Percentiles rank a stretch among this genome's conserved stretches.
These are phyloP conservation scores for Podila verticillata DNA, from an alignment of 192 early-diverging fungal genomes.

Conservation along the genomic window DNA sequence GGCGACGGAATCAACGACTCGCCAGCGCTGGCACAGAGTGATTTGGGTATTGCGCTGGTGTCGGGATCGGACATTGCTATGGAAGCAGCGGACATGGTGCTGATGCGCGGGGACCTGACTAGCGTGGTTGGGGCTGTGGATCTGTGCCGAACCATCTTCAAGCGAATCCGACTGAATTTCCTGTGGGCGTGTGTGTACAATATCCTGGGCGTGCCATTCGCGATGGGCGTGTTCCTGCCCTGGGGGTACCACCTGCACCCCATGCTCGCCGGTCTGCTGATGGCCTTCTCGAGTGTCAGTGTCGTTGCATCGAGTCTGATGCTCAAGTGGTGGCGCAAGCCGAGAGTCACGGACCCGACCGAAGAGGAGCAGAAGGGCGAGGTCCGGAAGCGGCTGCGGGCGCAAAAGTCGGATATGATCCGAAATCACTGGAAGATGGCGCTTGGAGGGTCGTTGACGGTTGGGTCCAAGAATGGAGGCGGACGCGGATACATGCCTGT, in stretches of 20 bases:
- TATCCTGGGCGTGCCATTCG: conserved; percentile 91
- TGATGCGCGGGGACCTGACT: conserved; percentile 87
- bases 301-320: conserved; percentile 89
- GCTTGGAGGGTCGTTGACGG: not conserved
- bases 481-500: conserved; percentile 28
- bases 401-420: not conserved
- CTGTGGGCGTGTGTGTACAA: conserved; percentile 94
- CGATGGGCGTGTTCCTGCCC: conserved; percentile 92
- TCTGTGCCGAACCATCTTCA: conserved; percentile 85
- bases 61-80: conserved; percentile 96
- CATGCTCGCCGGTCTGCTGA: conserved; percentile 93
- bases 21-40: conserved; percentile 84
- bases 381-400: conserved; percentile 24
- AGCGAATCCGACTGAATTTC: conserved; percentile 87
- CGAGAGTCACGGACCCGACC: conserved; percentile 7
- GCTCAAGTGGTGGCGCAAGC: conserved; percentile 74
- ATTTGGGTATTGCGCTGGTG: conserved; percentile 90
- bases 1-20: conserved; percentile 98
- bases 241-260: conserved; percentile 88
- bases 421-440: conserved; percentile 16
- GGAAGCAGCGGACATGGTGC: conserved; percentile 91
- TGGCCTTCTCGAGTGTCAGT: conserved; percentile 93
- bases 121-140: conserved; percentile 90
- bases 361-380: conserved; percentile 4
- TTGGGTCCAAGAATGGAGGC: conserved; percentile 2